Percentiles rank a stretch among this genome's conserved stretches.
These are phyloP conservation scores for Evernia prunastri DNA, from an alignment of 495 filamentous ascomycete species.

Conservation along the genomic window DNA sequence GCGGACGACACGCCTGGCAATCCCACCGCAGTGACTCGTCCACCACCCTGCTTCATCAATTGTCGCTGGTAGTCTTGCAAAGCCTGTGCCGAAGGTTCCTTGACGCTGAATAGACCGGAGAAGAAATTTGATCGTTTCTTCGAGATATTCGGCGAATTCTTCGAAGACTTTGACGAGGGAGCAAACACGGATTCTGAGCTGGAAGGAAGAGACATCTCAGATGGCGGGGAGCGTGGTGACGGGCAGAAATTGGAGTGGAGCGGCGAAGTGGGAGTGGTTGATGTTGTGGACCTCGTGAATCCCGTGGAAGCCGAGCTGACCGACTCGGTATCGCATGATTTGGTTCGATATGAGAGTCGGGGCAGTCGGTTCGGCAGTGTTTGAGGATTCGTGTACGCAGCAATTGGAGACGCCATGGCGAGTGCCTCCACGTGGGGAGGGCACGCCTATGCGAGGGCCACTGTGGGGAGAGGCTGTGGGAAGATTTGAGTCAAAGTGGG, in stretches of 20 bases:
- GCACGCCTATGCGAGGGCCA: not conserved
- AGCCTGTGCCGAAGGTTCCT: conserved; percentile 30
- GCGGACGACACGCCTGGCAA: conserved; percentile 34
- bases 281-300: not conserved
- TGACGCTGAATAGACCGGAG: conserved; percentile 25
- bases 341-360: conserved; percentile 3
- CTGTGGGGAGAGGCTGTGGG: not conserved
- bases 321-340: conserved; percentile 3
- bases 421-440: conserved; percentile 1
- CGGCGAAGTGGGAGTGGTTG: conserved; percentile 10
- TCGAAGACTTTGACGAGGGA: not conserved
- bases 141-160: not conserved
- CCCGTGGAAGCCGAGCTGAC: not conserved
- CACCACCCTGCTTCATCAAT: conserved; percentile 24
- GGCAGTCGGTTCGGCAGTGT: not conserved
- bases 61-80: conserved; percentile 27
- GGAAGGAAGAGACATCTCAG: conserved; percentile 6
- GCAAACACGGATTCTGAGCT: conserved; percentile 12
- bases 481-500: not conserved
- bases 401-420: conserved; percentile 1
- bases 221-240: conserved; percentile 8
- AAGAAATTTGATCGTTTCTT: conserved; percentile 24
- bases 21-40: conserved; percentile 25
- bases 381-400: conserved; percentile 1
- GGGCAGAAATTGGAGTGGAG: conserved; percentile 11